Evolutionary conservation across 495 filamentous ascomycete genomes (phyloP).

Genomic region (Neurospora africana): DNA sequence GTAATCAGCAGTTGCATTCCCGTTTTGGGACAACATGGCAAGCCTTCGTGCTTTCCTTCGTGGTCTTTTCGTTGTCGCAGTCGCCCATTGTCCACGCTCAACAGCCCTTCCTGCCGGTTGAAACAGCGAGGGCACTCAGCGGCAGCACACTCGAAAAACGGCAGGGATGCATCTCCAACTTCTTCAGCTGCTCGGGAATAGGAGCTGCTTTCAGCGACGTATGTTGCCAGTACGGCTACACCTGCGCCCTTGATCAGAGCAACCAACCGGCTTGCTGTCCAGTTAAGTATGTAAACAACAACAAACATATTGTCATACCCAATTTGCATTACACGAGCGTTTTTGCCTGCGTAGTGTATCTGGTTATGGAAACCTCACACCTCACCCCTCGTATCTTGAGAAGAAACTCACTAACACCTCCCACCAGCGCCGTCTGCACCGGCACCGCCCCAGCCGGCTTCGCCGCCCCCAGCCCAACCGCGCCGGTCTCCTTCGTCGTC

Average conservation of each 20-base stretch:
- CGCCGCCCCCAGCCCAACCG: conserved; percentile 30
- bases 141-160: conserved; percentile 3
- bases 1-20: not conserved
- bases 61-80: conserved; percentile 2
- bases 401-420: not conserved
- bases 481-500: conserved; percentile 32
- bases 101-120: conserved; percentile 21
- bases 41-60: not conserved
- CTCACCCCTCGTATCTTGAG: not conserved
- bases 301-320: not conserved
- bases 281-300: conserved; percentile 22
- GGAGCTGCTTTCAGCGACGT: conserved; percentile 28
- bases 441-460: conserved; percentile 37
- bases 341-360: not conserved
- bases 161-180: conserved; percentile 26
- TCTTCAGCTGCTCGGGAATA: conserved; percentile 32
- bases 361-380: not conserved
- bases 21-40: not conserved
- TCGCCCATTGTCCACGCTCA: conserved; percentile 6
- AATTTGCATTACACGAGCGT: not conserved
- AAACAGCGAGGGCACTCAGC: conserved; percentile 11
- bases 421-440: conserved; percentile 32
- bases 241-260: conserved; percentile 30
- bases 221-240: conserved; percentile 36
- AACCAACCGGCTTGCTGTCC: conserved; percentile 38